Base-by-base conservation (phyloP, 176 grass and related monocot genomes). In the Aegilops longissima region DNA sequence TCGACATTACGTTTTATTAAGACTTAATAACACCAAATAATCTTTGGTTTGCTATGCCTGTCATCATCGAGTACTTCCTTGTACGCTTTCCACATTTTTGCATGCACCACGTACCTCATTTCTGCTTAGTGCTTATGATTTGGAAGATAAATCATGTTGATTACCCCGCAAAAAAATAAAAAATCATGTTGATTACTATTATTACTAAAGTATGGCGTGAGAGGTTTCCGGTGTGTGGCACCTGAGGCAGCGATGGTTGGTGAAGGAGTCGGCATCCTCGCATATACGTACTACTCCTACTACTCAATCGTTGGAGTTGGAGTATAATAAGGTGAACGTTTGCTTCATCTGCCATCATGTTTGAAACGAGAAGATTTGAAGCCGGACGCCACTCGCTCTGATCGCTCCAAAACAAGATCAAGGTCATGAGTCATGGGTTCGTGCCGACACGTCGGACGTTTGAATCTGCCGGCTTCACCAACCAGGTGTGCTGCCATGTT, bases 321-420 rank as follows among this genome's bases (percentile, higher is more conserved):
- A 4, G 20, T 29, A 2, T 36, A n/a, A 40, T 40, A 56, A 79
- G 20, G 74, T 90, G 67, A 90, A 84, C 54, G 12, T 2, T 65
- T 40, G 80, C 31, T 74, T 29, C 84, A 61, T 74, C 20, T 35
- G 44, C 58, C 66, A 87, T 38, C 66, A 74, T 73, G 3, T 35
- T 83, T 59, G 35, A 33, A 79, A 59, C 34, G 9, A 7, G 13
- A 42, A 66, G 8, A 79, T 66, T 66, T 80, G 75, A 87, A 87
- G 80, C 64, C 30, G 4, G 13, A 21, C 31, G 2, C 73, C 75
- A 9, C 23, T 33, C 42, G 4, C 17, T 56, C 33, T 27, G 66
- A 66, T 78, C 31, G 2, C 59, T 11, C 3, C 6, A 1, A 23
- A 8, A 12, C 5, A 25, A 68, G 29, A 25, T 35, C 25, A 13